Evolutionary conservation across 345 rosid genomes (phyloP).

Genomic region (Salix suchowensis): DNA sequence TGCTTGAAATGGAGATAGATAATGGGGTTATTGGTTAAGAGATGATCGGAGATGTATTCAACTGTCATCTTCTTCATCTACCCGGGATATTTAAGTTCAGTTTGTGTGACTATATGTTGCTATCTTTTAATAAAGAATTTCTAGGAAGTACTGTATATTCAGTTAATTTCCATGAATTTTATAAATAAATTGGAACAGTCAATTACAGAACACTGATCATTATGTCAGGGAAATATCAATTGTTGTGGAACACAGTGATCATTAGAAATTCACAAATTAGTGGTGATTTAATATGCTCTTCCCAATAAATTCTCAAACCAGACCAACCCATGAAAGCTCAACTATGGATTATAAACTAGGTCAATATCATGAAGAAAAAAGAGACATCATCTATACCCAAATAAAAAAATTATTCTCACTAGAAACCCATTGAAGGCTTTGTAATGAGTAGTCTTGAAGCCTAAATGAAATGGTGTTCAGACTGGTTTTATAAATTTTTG

Average conservation of each 20-base stretch:
- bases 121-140: not conserved
- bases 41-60: not conserved
- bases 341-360: not conserved
- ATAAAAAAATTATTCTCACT: not conserved
- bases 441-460: not conserved
- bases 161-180: not conserved
- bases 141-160: not conserved
- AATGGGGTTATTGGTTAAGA: not conserved
- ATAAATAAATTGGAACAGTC: not conserved
- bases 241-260: constrained; percentile 13
- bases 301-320: constrained; percentile 21
- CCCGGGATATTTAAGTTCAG: not conserved
- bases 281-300: constrained; percentile 11
- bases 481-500: not conserved
- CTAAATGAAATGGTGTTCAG: not conserved
- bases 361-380: not conserved
- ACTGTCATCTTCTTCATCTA: not conserved
- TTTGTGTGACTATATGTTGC: not conserved
- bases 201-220: not conserved
- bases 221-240: not conserved
- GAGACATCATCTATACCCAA: not conserved
- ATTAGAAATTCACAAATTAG: constrained; percentile 21
- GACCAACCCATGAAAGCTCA: not conserved
- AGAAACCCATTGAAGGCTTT: not conserved
- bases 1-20: not conserved